Evolutionary conservation across 192 early-diverging fungal species (phyloP), one percentile per base, ranked within the genome.

Genomic region (Jimgerdemannia lactiflua): DNA sequence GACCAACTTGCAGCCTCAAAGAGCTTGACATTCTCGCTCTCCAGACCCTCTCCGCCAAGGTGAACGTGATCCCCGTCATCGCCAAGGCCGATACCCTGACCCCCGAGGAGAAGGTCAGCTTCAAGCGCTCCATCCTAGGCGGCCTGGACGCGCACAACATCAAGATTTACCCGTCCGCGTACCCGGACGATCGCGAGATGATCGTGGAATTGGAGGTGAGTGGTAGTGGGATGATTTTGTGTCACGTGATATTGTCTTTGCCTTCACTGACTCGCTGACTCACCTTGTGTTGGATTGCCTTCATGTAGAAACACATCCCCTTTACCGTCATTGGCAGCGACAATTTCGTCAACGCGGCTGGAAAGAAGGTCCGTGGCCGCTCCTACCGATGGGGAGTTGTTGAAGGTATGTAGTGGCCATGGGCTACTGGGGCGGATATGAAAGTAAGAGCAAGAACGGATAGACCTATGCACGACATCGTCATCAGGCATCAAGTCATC

Each of bases 1-100:
- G 29, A 29, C 29, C 29, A 29, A 29, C 29, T 59, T 59, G 14
- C 49, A 59, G 49, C 70, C 90, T 95, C 79, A 95, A 86, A 86
- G 94, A 89, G 69, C 83, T 99, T 42, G 98, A 99, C 78, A 95
- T 99, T 80, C 93, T 94, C 77, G 95, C 98, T 68, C 98, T 99
- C 96, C 93, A 92, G 85, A 87, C 91, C 77, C 86, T 99, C 72
- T 92, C 93, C 80, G 92, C 90, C 71, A 91, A 92, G 79, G 94
- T 95, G 77, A 95, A 95, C 83, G 87, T 95, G 66, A 94, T 95
- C 67, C 94, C 94, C 59, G 92, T 95, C 66, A 92, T 95, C 77
- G 93, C 94, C 79, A 95, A 95, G 79, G 92, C 95, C 41, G 95
- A 98, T 78, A 94, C 96, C 71, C 88, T 94, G 91, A 97, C 91